A percentile compares a stretch with the other conserved stretches of the same genome.
Conservation (phyloP, 2,329 filamentous ascomycete species). For the Teratosphaeria pseudoeucalypti region DNA sequence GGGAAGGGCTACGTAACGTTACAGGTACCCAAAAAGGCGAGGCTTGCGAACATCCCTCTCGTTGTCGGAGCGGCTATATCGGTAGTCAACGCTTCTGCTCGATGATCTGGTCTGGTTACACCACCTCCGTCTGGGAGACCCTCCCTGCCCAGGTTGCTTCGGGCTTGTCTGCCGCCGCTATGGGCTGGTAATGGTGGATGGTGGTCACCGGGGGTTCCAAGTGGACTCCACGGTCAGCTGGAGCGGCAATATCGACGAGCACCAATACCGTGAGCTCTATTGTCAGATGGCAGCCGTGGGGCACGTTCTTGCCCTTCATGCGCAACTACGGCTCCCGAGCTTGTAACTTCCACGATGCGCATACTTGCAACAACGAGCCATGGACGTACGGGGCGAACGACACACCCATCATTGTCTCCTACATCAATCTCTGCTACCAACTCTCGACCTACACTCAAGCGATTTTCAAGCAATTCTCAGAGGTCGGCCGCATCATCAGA, state of each 20-base stretch:
- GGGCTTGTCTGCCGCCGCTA: conserved; percentile 19
- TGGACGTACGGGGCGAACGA: conserved; percentile 22
- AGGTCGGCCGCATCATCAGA: conserved; percentile 26
- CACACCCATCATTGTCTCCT: conserved; percentile 19
- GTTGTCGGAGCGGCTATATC: conserved; percentile 22
- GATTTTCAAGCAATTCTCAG: conserved; percentile 26
- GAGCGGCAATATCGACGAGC: conserved; percentile 23
- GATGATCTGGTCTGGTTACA: conserved; percentile 25
- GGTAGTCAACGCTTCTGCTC: conserved; percentile 24
- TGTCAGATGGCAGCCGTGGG: conserved; percentile 24
- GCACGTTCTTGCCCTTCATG: conserved; percentile 24
- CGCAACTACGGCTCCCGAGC: conserved; percentile 20
- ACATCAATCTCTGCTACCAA: conserved; percentile 22
- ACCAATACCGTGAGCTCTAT: conserved; percentile 21
- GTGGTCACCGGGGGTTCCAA: conserved; percentile 22
- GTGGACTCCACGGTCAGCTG: conserved; percentile 25
- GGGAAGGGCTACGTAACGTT: conserved; percentile 21
- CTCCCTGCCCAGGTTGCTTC: conserved; percentile 19
- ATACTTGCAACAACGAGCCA: conserved; percentile 28
- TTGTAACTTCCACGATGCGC: conserved; percentile 23
- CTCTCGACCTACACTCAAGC: conserved; percentile 21
- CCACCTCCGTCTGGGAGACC: conserved; percentile 21
- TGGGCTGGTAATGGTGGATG: conserved; percentile 24
- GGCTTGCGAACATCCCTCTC: conserved; percentile 18
- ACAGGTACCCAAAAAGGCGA: conserved; percentile 16